Base-by-base conservation (phyloP, 768 basidiomycete species). In the Hygrocybe coccinea region DNA sequence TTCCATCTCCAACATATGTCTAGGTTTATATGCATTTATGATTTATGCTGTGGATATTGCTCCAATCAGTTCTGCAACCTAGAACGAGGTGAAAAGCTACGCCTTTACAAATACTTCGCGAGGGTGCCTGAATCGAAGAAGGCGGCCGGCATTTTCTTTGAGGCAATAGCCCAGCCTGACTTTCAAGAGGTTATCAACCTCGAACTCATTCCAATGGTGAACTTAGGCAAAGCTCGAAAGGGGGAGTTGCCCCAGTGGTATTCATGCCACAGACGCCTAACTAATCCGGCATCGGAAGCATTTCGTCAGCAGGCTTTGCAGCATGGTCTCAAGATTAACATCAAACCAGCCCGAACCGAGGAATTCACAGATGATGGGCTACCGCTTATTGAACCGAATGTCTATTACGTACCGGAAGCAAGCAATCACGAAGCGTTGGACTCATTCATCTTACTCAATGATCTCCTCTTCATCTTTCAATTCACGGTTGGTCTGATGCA, bases 21-120 rank as follows among this genome's bases (percentile, higher is more conserved):
- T n/a, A n/a, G n/a, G n/a, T n/a, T n/a, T n/a, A n/a, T n/a, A n/a
- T n/a, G n/a, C n/a, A n/a, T n/a, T n/a, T n/a, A n/a, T n/a, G n/a
- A n/a, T n/a, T n/a, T n/a, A n/a, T n/a, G n/a, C n/a, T n/a, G n/a
- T n/a, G n/a, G n/a, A n/a, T n/a, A n/a, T n/a, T n/a, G n/a, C n/a
- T n/a, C n/a, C n/a, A n/a, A 45, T 48, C 60, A 49, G 44, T 52
- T 64, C 50, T 58, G 62, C 35, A 59, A 35, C 10, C 53, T 59
- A 22, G 52, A 59, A 57, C 55, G 29, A 54, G 36, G n/a, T 15
- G 58, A 61, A 41, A 55, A 52, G 47, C 52, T 61, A 3, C 58
- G 62, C 25, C 14, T 62, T 37, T 64, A 58, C 61, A 62, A 62
- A 8, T 24, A 45, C n/a, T 56, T 60, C 36, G 29, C 50, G 9